Evolutionary conservation across 495 filamentous ascomycete species (phyloP).

Genomic region (Xylaria cubensis): DNA sequence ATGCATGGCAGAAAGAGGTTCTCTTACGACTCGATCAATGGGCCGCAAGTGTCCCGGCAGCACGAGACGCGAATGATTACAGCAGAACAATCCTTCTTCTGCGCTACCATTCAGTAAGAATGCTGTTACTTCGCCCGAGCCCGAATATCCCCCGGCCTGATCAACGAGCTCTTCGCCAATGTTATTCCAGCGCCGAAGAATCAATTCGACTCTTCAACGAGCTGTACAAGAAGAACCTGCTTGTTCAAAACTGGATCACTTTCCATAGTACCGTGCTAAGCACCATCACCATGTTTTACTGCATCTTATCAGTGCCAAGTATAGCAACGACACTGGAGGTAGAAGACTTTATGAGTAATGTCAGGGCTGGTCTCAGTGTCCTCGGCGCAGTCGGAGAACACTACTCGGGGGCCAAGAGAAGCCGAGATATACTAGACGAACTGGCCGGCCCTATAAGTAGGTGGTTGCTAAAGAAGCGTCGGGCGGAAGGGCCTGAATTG

Average conservation of each 20-base stretch:
- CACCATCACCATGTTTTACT: constrained; percentile 52
- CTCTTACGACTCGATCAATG: constrained; percentile 44
- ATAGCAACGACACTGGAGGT: constrained; percentile 46
- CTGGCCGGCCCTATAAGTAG: constrained; percentile 48
- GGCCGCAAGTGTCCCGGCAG: constrained; percentile 40
- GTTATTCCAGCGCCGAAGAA: constrained; percentile 48
- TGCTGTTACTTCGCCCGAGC: constrained; percentile 51
- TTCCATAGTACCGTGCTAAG: constrained; percentile 53
- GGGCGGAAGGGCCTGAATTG: neutral
- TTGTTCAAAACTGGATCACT: constrained; percentile 50
- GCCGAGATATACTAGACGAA: constrained; percentile 53
- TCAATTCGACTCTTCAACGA: constrained; percentile 45
- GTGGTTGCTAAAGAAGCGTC: constrained; percentile 41
- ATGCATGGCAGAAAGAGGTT: constrained; percentile 51
- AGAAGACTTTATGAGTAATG: constrained; percentile 47
- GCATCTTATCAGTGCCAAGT: constrained; percentile 48
- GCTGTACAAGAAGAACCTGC: constrained; percentile 44
- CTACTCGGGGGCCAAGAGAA: constrained; percentile 52
- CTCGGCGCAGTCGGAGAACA: constrained; percentile 57
- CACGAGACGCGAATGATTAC: constrained; percentile 22
- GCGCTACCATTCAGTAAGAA: constrained; percentile 54
- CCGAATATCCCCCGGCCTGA: constrained; percentile 52
- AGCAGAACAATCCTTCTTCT: constrained; percentile 43
- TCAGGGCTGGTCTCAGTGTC: constrained; percentile 49
- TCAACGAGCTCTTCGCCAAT: constrained; percentile 42